These are phyloP conservation scores for Meyerozyma sp. DNA, from an alignment of 1,139 yeast genomes.

Conservation along the genomic window DNA sequence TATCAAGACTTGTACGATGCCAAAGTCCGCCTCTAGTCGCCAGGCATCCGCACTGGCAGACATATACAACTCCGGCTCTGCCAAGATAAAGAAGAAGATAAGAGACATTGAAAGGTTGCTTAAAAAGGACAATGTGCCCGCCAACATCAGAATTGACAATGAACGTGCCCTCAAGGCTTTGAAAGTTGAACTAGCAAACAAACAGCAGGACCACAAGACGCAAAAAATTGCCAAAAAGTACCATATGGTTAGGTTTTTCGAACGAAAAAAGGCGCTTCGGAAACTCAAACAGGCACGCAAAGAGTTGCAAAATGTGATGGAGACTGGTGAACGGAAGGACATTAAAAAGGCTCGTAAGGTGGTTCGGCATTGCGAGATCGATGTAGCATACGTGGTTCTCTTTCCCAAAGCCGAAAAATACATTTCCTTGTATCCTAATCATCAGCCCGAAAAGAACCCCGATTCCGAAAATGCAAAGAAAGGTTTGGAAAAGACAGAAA, in stretches of 20 bases:
- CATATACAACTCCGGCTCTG: constrained; percentile 22
- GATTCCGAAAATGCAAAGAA: constrained; percentile 35
- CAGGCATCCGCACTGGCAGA: not conserved
- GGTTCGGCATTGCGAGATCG: constrained; percentile 58
- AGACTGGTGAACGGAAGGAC: constrained; percentile 44
- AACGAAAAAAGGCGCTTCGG: constrained; percentile 80
- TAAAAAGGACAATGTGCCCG: constrained; percentile 58
- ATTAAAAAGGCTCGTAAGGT: constrained; percentile 48
- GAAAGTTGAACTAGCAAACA: constrained; percentile 56
- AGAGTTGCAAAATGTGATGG: constrained; percentile 33
- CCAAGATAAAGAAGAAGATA: constrained; percentile 74
- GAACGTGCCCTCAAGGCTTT: constrained; percentile 83
- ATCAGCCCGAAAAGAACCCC: constrained; percentile 20
- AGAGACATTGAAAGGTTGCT: constrained; percentile 78
- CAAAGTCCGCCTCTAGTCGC: not conserved
- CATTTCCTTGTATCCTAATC: constrained; percentile 64
- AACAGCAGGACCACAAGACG: constrained; percentile 45
- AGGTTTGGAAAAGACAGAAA: constrained; percentile 46
- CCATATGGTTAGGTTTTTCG: constrained; percentile 92
- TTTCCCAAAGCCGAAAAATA: constrained; percentile 82
- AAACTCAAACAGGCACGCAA: constrained; percentile 62
- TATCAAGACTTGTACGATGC: not conserved
- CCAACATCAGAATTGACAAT: constrained; percentile 71
- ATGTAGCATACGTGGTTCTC: constrained; percentile 68
- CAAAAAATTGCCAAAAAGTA: constrained; percentile 69